Percentiles rank a stretch among this genome's conserved stretches.
Conservation (phyloP, 345 rosid genomes). For the Diplotaxis tenuifolia region DNA sequence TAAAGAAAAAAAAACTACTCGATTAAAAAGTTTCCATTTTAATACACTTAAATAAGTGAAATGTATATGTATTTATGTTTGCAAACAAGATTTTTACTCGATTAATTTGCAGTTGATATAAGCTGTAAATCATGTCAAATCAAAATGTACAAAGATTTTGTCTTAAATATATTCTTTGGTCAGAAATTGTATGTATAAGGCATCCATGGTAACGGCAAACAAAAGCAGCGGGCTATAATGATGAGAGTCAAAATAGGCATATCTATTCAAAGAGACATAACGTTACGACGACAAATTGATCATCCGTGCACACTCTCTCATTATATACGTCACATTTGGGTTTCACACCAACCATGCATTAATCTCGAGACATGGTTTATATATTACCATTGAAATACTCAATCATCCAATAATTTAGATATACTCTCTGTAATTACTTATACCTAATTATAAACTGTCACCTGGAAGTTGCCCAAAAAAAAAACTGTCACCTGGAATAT, state of each 20-base stretch:
- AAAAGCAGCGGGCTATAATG: background rate
- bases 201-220: background rate
- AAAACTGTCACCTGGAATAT: background rate
- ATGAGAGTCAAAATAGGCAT: constrained; percentile 13
- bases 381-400: background rate
- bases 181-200: background rate
- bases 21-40: background rate
- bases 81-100: background rate
- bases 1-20: background rate
- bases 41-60: background rate
- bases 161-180: background rate
- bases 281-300: background rate
- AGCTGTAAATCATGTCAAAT: background rate
- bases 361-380: constrained; percentile 18
- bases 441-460: background rate
- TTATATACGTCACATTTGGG: constrained; percentile 9
- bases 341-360: constrained; percentile 26
- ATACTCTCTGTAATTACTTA: background rate
- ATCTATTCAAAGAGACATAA: constrained; percentile 2
- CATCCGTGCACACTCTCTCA: constrained; percentile 1
- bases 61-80: background rate
- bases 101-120: background rate
- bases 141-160: background rate
- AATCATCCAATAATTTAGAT: background rate
- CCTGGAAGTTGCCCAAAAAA: too few species aligned